These are phyloP conservation scores for Tetrastigma voinierianum DNA, from an alignment of 164 flowering plant genomes.

Conservation along the genomic window DNA sequence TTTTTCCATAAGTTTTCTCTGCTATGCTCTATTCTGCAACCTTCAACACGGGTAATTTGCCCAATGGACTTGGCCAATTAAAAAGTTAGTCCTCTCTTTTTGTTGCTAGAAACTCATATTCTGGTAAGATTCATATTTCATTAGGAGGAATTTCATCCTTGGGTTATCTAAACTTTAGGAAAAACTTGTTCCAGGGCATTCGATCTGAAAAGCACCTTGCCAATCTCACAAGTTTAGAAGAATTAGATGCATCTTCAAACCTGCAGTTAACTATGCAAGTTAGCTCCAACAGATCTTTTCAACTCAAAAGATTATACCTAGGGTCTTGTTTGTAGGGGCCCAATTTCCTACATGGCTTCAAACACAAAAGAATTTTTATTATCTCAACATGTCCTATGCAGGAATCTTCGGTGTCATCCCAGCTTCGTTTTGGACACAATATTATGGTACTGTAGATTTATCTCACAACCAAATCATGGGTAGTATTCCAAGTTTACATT, in stretches of 20 bases:
- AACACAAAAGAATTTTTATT: not conserved
- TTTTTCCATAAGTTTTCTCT: too few species aligned
- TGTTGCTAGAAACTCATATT: not conserved
- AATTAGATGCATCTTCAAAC: not conserved
- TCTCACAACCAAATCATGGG: not conserved
- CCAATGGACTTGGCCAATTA: not conserved
- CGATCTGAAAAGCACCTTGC: constrained; percentile 8
- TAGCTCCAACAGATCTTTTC: constrained; percentile 8
- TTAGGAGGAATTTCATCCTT: not conserved
- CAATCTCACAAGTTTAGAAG: constrained; percentile 9
- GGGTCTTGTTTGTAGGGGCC: constrained; percentile 1
- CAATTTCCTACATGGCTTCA: constrained; percentile 16
- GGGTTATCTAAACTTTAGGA: not conserved
- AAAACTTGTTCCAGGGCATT: constrained; percentile 1
- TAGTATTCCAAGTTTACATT: too few species aligned
- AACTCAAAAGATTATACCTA: not conserved
- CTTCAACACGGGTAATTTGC: not conserved
- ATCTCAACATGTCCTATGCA: not conserved
- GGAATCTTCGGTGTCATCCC: constrained; percentile 11
- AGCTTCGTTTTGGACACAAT: not conserved
- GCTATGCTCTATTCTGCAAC: too few species aligned
- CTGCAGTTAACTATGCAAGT: not conserved
- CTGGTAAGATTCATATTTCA: not conserved
- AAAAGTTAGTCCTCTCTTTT: not conserved
- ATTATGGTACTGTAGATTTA: constrained; percentile 10